Percentiles rank a stretch among this genome's conserved stretches.
phyloP scores from a whole-genome alignment of 345 rosid species.

The Lenwebbia sp. region DNA sequence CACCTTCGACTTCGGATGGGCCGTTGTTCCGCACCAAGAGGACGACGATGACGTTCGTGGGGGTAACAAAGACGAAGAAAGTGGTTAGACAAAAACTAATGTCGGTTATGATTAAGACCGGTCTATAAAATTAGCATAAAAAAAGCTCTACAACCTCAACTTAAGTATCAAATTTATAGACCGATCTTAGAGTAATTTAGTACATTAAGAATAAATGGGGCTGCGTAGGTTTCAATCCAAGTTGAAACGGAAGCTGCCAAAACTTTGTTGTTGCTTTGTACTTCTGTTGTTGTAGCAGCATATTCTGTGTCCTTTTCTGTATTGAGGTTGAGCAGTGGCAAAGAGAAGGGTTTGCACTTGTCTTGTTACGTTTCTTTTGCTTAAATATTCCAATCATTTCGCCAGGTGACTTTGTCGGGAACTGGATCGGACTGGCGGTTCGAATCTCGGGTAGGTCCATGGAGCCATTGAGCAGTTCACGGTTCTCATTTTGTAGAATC shows the following conservation, averaged over 20 bases:
- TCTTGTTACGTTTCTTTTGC: background rate
- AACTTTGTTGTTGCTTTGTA: background rate
- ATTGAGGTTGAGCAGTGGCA: background rate
- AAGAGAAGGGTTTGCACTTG: background rate
- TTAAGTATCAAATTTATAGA: background rate
- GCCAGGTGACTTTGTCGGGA: background rate
- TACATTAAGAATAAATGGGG: background rate
- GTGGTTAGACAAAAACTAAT: background rate
- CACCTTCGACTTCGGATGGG: slow-evolving; percentile 33
- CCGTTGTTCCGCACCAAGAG: background rate
- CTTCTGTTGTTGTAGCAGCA: background rate
- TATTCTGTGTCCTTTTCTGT: background rate
- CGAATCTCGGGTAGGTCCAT: rapidly evolving
- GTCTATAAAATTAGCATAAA: background rate
- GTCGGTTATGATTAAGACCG: background rate
- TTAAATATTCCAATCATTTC: background rate
- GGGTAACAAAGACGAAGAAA: background rate
- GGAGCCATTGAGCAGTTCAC: rapidly evolving
- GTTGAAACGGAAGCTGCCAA: background rate
- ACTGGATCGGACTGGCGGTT: rapidly evolving
- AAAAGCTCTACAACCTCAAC: too few species aligned
- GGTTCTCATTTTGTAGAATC: rapidly evolving
- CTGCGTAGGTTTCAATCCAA: background rate
- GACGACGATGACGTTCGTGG: background rate
- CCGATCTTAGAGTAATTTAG: background rate